Evolutionary conservation across 2,329 filamentous ascomycete species (phyloP), one percentile per base, ranked within the genome.

Genomic region (Fusarium foetens): DNA sequence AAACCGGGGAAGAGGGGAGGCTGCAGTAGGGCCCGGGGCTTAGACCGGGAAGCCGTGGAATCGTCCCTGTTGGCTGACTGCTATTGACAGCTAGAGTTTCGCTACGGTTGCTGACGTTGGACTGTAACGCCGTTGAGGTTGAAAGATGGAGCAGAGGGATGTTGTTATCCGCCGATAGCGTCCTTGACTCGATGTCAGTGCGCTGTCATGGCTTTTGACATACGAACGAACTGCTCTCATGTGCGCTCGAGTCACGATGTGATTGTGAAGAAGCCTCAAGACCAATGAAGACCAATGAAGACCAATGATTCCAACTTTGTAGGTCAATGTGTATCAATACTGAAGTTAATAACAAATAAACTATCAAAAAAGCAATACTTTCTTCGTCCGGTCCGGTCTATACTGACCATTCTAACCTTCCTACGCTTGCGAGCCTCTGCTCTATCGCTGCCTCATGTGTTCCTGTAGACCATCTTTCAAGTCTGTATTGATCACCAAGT

Each of bases 401-500:
- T 57, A 53, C 52, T 43, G 41, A 35, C 61, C 52, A 52, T 61
- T 55, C 49, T 46, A 59, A 36, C 46, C 41, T 45, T n/a, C 43
- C 14, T 42, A 27, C 31, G 38, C 33, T 61, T 39, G 13, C 33
- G 17, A 43, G n/a, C 38, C 21, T 48, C 33, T 23, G 19, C 45
- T 58, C 64, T 59, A 53, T 51, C 45, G 54, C 35, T 53, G 52
- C 41, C 42, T 66, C 53, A 43, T 31, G 19, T 73, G 66, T 48
- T 75, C 57, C 42, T 72, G 75, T 57, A 87, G 78, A 31, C 69
- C 68, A 33, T 72, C 60, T 53, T 68, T 79, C 68, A 87, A 78
- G 74, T 87, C 83, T 6, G 86, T 87, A 60, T 85, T 86, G 73
- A 88, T 84, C 51, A 87, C 82, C 73, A 88, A 72, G 67, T 88